Percentiles rank a stretch among this genome's conserved stretches.
Conservation (phyloP, 371 early-diverging fungal species). For the Apophysomyces ossiformis region DNA sequence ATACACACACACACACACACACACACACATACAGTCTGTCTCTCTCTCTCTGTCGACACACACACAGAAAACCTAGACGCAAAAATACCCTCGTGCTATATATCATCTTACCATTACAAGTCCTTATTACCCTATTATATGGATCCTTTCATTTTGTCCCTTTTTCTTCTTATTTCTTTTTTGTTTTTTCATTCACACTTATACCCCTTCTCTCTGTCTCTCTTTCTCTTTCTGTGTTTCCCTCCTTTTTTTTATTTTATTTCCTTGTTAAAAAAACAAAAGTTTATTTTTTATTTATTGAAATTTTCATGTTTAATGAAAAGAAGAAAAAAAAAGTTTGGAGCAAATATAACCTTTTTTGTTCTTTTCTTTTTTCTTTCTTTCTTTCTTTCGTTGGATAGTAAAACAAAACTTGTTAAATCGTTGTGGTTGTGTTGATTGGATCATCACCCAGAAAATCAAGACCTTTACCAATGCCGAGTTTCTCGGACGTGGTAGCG, state of each 20-base stretch:
- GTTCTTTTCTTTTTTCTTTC: slow-evolving; percentile 1
- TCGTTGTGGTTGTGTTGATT: not conserved
- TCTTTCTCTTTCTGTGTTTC: too few species aligned
- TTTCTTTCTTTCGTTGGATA: too few species aligned
- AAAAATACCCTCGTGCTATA: too few species aligned
- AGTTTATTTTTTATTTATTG: too few species aligned
- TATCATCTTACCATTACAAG: too few species aligned
- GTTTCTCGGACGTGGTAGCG: slow-evolving; percentile 11
- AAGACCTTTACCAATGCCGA: slow-evolving; percentile 28
- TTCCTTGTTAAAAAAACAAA: too few species aligned
- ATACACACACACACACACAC: not conserved
- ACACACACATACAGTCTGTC: not conserved
- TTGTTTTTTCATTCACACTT: not conserved
- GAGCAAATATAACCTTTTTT: not conserved
- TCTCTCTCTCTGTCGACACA: not conserved
- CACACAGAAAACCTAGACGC: too few species aligned
- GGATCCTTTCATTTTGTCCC: not conserved
- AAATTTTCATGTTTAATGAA: not conserved
- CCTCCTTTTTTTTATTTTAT: too few species aligned
- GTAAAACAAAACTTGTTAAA: too few species aligned
- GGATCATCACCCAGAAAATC: slow-evolving; percentile 25
- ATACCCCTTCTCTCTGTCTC: too few species aligned
- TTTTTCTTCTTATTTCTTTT: not conserved
- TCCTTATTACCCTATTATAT: too few species aligned
- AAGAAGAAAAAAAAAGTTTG: not conserved